These are phyloP conservation scores for Penicillium soppii DNA, from an alignment of 495 filamentous ascomycete species.

Conservation along the genomic window DNA sequence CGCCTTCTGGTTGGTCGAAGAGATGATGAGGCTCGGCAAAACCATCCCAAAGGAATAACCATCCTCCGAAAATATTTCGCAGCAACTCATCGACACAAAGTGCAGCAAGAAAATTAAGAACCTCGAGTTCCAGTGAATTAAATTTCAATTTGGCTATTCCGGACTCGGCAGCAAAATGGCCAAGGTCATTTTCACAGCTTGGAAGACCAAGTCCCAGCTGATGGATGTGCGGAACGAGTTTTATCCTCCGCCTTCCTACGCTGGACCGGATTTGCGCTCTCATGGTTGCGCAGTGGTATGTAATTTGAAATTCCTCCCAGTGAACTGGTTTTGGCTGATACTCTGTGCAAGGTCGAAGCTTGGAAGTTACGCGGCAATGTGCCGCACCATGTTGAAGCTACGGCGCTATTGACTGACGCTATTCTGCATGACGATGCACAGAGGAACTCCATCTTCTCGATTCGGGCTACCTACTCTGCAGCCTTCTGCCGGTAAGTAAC, in stretches of 20 bases:
- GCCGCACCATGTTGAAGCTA: conserved; percentile 80
- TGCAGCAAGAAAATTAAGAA: background rate
- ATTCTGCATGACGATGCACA: conserved; percentile 63
- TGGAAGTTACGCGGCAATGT: conserved; percentile 71
- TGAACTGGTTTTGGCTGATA: background rate
- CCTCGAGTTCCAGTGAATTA: background rate
- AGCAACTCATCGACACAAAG: conserved; percentile 3
- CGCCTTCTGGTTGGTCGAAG: conserved; percentile 4
- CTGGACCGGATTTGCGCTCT: conserved; percentile 38
- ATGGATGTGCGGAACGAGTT: conserved; percentile 65
- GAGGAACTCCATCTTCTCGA: conserved; percentile 51
- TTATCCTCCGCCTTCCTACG: conserved; percentile 49
- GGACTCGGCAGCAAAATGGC: conserved; percentile 50
- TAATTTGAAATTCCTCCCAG: background rate
- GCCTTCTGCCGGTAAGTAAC: conserved; percentile 60
- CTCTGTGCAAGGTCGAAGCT: conserved; percentile 41
- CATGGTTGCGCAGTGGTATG: conserved; percentile 49
- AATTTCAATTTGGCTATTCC: background rate
- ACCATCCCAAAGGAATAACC: conserved; percentile 11
- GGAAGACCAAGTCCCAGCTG: conserved; percentile 67
- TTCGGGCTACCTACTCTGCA: conserved; percentile 56
- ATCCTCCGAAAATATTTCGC: conserved; percentile 18
- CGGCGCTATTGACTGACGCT: conserved; percentile 72
- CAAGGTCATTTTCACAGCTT: conserved; percentile 76
- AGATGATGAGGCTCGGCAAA: conserved; percentile 4